These are phyloP conservation scores for Populus pruinosa DNA, from an alignment of 345 rosid species.

Conservation along the genomic window DNA sequence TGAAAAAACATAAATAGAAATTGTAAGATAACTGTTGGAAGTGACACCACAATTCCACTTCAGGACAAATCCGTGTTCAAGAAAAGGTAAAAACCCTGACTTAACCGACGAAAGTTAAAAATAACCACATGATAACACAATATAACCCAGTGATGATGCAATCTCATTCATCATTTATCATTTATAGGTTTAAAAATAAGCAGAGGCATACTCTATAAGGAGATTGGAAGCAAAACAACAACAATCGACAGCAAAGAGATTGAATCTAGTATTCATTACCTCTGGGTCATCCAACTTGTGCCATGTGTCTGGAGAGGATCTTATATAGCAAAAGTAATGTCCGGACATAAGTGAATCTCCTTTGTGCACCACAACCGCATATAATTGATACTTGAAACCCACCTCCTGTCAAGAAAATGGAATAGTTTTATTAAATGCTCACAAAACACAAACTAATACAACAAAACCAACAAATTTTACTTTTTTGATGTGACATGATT, in stretches of 20 bases:
- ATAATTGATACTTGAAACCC: conserved; percentile 54
- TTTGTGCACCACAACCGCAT: conserved; percentile 72
- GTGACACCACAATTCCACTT: not conserved
- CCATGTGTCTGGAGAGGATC: conserved; percentile 71
- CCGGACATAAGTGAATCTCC: conserved; percentile 59
- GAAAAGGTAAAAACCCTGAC: not conserved
- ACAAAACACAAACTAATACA: not conserved
- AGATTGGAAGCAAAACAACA: not conserved
- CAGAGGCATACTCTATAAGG: not conserved
- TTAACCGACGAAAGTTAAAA: not conserved
- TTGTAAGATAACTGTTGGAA: not conserved
- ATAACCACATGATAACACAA: not conserved
- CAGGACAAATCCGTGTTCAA: not conserved
- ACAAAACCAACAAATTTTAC: not conserved
- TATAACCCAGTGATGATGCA: not conserved
- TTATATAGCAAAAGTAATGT: conserved; percentile 64
- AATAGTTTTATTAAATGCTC: not conserved
- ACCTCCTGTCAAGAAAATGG: conserved; percentile 33
- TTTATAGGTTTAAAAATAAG: not conserved
- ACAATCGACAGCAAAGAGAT: not conserved
- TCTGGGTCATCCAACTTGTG: conserved; percentile 57
- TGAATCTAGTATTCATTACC: conserved; percentile 35
- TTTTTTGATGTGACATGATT: not conserved
- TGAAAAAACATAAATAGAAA: not conserved
- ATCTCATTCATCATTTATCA: not conserved